Conservation (phyloP, 2,329 filamentous ascomycete species). For the Trichoderma polysporum region DNA sequence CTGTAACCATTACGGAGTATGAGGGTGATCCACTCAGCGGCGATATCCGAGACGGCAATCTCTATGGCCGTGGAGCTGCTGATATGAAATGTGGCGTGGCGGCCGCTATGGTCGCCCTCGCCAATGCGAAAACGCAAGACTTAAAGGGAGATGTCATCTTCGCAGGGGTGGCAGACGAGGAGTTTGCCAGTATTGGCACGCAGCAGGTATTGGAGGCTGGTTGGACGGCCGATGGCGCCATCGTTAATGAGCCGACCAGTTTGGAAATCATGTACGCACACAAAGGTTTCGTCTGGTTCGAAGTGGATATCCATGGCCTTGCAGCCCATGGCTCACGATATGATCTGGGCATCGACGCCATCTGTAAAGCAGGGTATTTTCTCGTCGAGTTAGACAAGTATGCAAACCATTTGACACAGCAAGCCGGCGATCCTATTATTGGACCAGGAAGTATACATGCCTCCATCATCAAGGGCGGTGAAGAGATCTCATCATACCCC, state of each 20-base stretch:
- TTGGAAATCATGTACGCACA: conserved; percentile 45
- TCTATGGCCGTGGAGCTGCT: conserved; percentile 47
- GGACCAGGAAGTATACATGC: conserved; percentile 47
- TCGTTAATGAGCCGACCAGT: conserved; percentile 50
- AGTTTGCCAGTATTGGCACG: conserved; percentile 51
- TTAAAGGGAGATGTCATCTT: conserved; percentile 52
- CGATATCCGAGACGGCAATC: conserved; percentile 37
- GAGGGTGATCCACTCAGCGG: conserved; percentile 47
- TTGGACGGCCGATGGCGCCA: conserved; percentile 53
- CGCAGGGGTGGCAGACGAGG: conserved; percentile 55
- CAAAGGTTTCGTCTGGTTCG: conserved; percentile 51
- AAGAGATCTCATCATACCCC: conserved; percentile 53
- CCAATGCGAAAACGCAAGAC: conserved; percentile 38
- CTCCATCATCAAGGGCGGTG: conserved; percentile 49
- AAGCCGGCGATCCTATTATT: conserved; percentile 33
- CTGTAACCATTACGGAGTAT: conserved; percentile 49
- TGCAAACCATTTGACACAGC: conserved; percentile 33
- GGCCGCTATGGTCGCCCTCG: conserved; percentile 44
- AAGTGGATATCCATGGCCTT: conserved; percentile 43
- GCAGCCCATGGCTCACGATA: conserved; percentile 46
- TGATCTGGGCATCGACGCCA: conserved; percentile 50
- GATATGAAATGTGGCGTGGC: conserved; percentile 56
- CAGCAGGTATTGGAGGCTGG: conserved; percentile 50
- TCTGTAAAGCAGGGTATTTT: conserved; percentile 48
- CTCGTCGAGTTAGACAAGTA: conserved; percentile 46